Conservation (phyloP, 352 stramenopile species). For the Phytophthora cactorum region DNA sequence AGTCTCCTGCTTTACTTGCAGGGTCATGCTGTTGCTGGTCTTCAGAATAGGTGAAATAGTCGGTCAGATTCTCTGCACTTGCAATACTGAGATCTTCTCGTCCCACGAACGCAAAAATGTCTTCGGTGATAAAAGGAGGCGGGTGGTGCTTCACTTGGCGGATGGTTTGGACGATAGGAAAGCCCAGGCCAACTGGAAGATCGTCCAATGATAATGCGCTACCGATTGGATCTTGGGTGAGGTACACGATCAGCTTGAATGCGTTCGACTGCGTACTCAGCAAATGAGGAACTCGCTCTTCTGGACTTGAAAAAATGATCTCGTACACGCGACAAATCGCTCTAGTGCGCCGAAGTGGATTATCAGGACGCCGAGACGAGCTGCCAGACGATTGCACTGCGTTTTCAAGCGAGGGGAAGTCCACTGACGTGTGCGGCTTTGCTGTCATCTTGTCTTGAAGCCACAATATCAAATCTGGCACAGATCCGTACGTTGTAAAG, state of each 20-base stretch:
- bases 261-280: slow-evolving; percentile 22
- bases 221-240: slow-evolving; percentile 52
- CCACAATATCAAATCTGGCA: slow-evolving; percentile 65
- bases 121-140: slow-evolving; percentile 59
- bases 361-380: slow-evolving; percentile 1
- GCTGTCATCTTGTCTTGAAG: slow-evolving; percentile 42
- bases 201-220: slow-evolving; percentile 52
- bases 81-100: slow-evolving; percentile 62
- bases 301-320: slow-evolving; percentile 33
- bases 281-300: slow-evolving; percentile 3
- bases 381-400: slow-evolving; percentile 2
- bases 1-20: slow-evolving; percentile 5
- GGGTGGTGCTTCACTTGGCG: slow-evolving; percentile 63
- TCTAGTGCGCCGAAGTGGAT: slow-evolving; percentile 38
- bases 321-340: slow-evolving; percentile 56
- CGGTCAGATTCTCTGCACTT: slow-evolving; percentile 14
- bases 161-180: slow-evolving; percentile 66
- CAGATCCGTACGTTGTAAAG: slow-evolving; percentile 35
- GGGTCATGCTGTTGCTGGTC: slow-evolving; percentile 27
- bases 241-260: slow-evolving; percentile 56
- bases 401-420: slow-evolving; percentile 41
- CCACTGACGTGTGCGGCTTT: not conserved
- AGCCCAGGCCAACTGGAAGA: slow-evolving; percentile 62
- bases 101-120: slow-evolving; percentile 62
- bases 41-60: slow-evolving; percentile 16